phyloP scores from a whole-genome alignment of 2,329 filamentous ascomycete genomes.

The Hortaea werneckii region DNA sequence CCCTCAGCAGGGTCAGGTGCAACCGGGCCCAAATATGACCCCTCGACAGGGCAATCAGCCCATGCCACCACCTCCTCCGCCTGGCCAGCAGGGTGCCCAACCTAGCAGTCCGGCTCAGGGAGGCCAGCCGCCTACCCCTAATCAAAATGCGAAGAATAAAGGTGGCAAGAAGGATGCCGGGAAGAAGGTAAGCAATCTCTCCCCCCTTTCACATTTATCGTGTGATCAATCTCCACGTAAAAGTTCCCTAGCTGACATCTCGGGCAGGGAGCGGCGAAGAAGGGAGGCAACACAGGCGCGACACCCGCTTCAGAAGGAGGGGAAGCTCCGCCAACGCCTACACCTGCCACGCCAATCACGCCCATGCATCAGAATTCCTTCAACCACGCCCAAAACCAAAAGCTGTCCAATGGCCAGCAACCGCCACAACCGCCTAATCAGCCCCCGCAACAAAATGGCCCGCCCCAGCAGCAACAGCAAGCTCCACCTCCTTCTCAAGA shows the following conservation, averaged over 20 bases:
- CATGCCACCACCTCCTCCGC: conserved; percentile 23
- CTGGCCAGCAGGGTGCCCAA: conserved; percentile 26
- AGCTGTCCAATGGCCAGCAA: conserved; percentile 22
- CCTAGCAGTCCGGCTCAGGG: conserved; percentile 39
- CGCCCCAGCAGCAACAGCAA: not conserved
- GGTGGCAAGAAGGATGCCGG: conserved; percentile 64
- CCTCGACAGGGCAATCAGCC: conserved; percentile 54
- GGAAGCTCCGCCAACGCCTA: conserved; percentile 39
- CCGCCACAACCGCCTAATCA: conserved; percentile 5
- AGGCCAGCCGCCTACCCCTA: conserved; percentile 63
- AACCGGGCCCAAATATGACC: conserved; percentile 48
- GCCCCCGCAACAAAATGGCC: not conserved
- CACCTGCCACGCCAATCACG: conserved; percentile 39
- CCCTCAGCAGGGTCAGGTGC: conserved; percentile 23
- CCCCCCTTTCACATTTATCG: not conserved
- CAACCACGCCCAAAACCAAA: conserved; percentile 26
- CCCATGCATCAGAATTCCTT: conserved; percentile 32
- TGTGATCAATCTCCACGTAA: conserved; percentile 2
- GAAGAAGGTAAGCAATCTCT: conserved; percentile 25
- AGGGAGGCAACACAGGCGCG: conserved; percentile 20
- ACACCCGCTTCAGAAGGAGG: conserved; percentile 31
- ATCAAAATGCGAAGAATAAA: conserved; percentile 59
- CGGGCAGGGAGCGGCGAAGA: conserved; percentile 7
- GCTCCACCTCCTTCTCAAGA: not conserved
- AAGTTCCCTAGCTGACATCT: too few species aligned